Base-by-base conservation (phyloP, 371 early-diverging fungal species). In the Haplosporangium sp. region DNA sequence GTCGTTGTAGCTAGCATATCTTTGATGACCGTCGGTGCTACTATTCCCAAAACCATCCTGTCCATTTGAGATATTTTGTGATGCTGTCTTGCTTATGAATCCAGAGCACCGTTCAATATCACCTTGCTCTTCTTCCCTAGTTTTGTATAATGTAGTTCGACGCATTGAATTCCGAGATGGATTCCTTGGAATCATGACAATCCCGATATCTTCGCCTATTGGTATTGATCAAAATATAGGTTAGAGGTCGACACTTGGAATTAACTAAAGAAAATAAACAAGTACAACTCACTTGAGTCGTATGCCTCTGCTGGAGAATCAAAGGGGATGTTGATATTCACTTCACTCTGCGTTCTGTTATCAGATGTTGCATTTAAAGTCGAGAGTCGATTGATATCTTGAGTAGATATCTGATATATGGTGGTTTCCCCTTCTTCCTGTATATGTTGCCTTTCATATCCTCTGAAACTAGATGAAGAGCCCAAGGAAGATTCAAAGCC, bases 81-180 rank as follows among this genome's bases (percentile, higher is more conserved):
- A 48, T 35, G 61, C 67, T 1, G 69, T 37, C 48, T 71, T 76
- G 56, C 38, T 71, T 13, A 77, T 72, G 2, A 77, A 48, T 10
- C 65, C 63, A 15, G 69, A 59, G 27, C 65, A 77, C 47, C 77
- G 62, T 50, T 63, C 69, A 63, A 77, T 65, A 10, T 77, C 72
- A 1, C 65, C 62, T 48, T 71, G 62, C 2, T 68, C 59, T 8
- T 63, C 73, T 5, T 62, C 48, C 2, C n/a, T 58, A 20, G 40
- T 38, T 7, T 17, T 17, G 20, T 6, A 13, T 3, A 35, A 38
- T 38, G 59, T 38, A 15, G 8, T 37, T 38, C 20, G 59, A 39
- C 38, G 40, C 13, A 10, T 10, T 15, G 19, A 37, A 13, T 39
- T 39, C 42, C 13, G 42, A 17, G n/a, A 8, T 19, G 44, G n/a